A percentile compares a stretch with the other conserved stretches of the same genome.
Evolutionary conservation across 1,284 basidiomycete genomes (phyloP).

Genomic region (Moesziomyces antarcticus): DNA sequence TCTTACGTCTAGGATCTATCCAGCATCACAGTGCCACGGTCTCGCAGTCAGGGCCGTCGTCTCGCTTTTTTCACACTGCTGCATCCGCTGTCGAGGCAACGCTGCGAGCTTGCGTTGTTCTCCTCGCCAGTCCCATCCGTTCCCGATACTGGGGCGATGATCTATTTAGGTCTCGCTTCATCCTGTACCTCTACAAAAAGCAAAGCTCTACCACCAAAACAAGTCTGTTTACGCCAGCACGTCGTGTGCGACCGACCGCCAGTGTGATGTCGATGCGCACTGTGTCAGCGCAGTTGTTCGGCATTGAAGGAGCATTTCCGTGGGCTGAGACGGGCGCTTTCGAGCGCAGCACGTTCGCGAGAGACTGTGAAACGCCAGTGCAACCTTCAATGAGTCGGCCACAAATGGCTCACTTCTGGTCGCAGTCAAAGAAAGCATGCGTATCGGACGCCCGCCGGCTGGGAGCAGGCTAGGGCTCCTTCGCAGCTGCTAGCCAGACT

Average conservation of each 20-base stretch:
- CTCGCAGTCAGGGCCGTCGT: conserved; percentile 29
- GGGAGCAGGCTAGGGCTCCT: too few species aligned
- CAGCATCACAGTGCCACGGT: conserved; percentile 29
- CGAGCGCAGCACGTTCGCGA: too few species aligned
- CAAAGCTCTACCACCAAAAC: conserved; percentile 43
- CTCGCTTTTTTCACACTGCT: conserved; percentile 21
- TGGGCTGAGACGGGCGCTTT: too few species aligned
- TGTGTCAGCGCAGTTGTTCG: background rate
- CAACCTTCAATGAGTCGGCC: too few species aligned
- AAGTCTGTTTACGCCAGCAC: conserved; percentile 46
- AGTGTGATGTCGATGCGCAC: background rate
- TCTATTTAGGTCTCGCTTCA: conserved; percentile 9
- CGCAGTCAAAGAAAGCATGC: too few species aligned
- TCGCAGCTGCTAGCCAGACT: too few species aligned
- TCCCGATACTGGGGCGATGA: conserved; percentile 25
- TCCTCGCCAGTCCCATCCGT: conserved; percentile 19
- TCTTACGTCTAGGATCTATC: conserved; percentile 16
- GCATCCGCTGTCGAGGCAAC: conserved; percentile 19
- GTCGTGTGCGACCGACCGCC: background rate
- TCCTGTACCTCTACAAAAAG: conserved; percentile 50
- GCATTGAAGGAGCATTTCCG: too few species aligned
- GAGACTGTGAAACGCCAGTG: too few species aligned
- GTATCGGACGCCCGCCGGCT: too few species aligned
- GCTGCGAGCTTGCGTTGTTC: conserved; percentile 44
- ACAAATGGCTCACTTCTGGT: too few species aligned